phyloP scores from a whole-genome alignment of 495 filamentous ascomycete genomes.

The Daldinia decipiens region DNA sequence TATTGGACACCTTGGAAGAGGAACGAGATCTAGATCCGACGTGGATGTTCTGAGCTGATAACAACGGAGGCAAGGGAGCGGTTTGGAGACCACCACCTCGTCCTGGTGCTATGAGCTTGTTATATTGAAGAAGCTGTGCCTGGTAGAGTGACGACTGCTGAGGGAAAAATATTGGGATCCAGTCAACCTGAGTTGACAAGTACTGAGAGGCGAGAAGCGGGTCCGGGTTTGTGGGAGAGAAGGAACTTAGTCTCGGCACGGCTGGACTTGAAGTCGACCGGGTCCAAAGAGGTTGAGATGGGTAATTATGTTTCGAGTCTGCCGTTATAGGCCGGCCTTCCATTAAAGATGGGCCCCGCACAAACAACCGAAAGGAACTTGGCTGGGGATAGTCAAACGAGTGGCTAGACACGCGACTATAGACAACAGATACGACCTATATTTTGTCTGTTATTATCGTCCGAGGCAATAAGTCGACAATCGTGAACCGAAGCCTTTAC shows the following conservation, averaged over 20 bases:
- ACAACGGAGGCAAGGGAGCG: constrained; percentile 56
- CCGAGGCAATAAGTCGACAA: constrained; percentile 6
- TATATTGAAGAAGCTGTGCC: constrained; percentile 64
- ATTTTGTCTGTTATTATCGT: constrained; percentile 7
- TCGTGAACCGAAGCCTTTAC: constrained; percentile 16
- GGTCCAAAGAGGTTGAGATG: constrained; percentile 54
- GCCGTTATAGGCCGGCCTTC: constrained; percentile 61
- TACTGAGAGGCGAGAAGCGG: constrained; percentile 44
- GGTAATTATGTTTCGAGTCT: constrained; percentile 62
- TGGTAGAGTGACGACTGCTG: constrained; percentile 63
- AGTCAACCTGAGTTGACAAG: constrained; percentile 52
- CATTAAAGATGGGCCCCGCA: constrained; percentile 58
- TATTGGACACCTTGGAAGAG: constrained; percentile 63
- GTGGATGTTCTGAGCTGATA: constrained; percentile 60
- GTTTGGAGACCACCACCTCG: constrained; percentile 60
- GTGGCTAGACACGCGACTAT: constrained; percentile 34
- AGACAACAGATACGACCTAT: constrained; percentile 12
- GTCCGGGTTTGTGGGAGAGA: constrained; percentile 37
- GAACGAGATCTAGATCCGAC: constrained; percentile 61
- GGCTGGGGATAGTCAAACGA: constrained; percentile 35
- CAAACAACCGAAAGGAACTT: constrained; percentile 43
- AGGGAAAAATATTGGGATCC: constrained; percentile 60
- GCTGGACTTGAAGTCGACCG: constrained; percentile 48
- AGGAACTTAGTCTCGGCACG: constrained; percentile 41
- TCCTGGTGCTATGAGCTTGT: constrained; percentile 62